phyloP scores from a whole-genome alignment of 345 rosid genomes.

The Crucihimalaya himalaica region DNA sequence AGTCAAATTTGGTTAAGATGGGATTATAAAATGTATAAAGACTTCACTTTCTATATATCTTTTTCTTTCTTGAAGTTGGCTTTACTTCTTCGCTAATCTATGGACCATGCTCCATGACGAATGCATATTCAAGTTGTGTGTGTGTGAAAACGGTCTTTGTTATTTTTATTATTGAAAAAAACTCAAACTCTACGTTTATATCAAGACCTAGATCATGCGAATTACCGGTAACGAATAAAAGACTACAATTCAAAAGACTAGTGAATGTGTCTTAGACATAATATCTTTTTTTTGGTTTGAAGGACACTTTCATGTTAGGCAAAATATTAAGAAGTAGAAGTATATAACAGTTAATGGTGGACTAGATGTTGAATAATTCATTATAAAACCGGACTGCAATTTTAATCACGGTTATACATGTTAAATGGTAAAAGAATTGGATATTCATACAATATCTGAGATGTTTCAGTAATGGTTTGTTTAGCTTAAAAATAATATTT shows the following conservation, averaged over 20 bases:
- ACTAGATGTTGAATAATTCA: no score
- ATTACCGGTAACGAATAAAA: background rate
- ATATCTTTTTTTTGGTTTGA: no score
- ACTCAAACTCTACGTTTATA: background rate
- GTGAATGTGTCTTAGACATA: background rate
- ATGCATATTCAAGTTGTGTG: background rate
- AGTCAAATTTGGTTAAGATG: constrained; percentile 11
- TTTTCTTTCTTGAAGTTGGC: background rate
- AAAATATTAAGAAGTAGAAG: no score
- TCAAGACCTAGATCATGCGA: background rate
- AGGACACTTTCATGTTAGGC: no score
- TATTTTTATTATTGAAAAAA: background rate
- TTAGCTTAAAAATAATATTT: no score
- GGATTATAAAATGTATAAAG: background rate
- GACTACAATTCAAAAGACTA: background rate
- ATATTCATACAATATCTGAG: no score
- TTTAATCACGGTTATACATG: no score
- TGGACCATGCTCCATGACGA: constrained; percentile 21
- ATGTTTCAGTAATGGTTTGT: no score
- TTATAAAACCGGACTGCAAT: no score
- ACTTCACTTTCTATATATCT: background rate
- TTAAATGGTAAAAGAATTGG: no score
- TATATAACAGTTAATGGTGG: no score
- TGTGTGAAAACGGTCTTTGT: background rate
- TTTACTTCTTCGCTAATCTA: constrained; percentile 14